Base-by-base conservation (phyloP, 495 filamentous ascomycete genomes). In the Xanthoparmelia taractica region DNA sequence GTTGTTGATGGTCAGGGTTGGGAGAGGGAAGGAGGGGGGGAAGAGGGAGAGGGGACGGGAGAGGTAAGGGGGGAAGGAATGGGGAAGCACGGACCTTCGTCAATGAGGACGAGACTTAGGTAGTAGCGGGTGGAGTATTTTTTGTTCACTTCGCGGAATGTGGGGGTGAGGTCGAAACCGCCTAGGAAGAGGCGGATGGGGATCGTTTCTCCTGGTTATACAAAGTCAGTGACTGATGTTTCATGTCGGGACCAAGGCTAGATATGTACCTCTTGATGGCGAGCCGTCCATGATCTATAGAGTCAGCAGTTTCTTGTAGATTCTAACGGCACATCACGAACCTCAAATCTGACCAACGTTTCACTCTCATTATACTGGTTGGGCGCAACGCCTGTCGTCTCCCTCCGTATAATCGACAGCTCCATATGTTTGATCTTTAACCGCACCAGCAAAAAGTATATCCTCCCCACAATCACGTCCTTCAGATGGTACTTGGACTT, bases 351-450 rank as follows among this genome's bases (percentile, higher is more conserved):
- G 63, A 99, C 94, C 71, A 99, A 78, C 18, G 94, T 99, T 77
- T 99, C 94, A 75, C 91, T 96, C 80, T 99, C 94, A 74, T 99
- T 97, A 74, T 99, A 99, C 73, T 99, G 95, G 76, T 99, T 99
- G n/a, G 94, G 94, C n/a, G 94, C 89, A 4, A 90, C 91, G 23
- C 94, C 94, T 10, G 94, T 97, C 8, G 94, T 97, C 77, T 99
- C 94, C 66, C 94, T 82, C 68, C 94, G 85, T 72, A 99, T 99
- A 68, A 99, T 99, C 64, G 90, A 94, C 57, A 99, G 77, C 79
- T 99, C 94, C 94, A 99, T 99, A 75, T 99, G 95, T 78, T 97
- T 96, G 75, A 99, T 99, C 85, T 99, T 99, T 73, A 99, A 81
- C 72, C 94, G 86, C 65, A 99, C 94, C 33, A 99, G 82, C 67